phyloP scores from a whole-genome alignment of 2,329 filamentous ascomycete species.

The Colletotrichum sp. region DNA sequence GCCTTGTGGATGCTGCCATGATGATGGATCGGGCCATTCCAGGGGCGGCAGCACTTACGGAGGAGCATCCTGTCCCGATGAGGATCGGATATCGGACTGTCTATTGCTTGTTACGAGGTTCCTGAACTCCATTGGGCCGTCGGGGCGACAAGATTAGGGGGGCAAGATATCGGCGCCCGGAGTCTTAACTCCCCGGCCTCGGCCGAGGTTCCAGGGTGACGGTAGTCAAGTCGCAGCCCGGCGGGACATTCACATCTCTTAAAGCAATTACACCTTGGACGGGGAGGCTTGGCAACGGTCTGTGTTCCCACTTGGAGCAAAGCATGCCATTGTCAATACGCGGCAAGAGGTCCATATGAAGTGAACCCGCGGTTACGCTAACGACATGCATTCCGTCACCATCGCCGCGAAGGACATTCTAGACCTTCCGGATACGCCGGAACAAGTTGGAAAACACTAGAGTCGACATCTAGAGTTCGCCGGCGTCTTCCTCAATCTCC shows the following conservation, averaged over 20 bases:
- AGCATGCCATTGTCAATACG: background rate
- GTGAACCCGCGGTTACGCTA: background rate
- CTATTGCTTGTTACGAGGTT: background rate
- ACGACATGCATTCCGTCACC: background rate
- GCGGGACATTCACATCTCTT: background rate
- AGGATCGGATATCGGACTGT: background rate
- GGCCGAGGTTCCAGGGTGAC: background rate
- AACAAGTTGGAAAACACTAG: background rate
- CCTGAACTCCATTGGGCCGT: background rate
- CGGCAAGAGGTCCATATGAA: background rate
- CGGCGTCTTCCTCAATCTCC: background rate
- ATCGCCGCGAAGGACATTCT: background rate
- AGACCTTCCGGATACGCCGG: conserved; percentile 1
- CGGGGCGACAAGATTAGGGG: background rate
- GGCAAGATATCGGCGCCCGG: conserved; percentile 1
- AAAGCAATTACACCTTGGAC: background rate
- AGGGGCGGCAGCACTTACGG: background rate
- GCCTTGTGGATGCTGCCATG: background rate
- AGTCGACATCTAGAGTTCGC: conserved; percentile 1
- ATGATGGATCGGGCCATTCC: background rate
- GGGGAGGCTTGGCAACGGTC: background rate
- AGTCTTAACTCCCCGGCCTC: background rate
- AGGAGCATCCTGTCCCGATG: background rate
- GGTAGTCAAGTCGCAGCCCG: background rate
- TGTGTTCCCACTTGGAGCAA: background rate